Conservation (phyloP, 1,139 yeast genomes). For the Yamadazyma trypodendri region DNA sequence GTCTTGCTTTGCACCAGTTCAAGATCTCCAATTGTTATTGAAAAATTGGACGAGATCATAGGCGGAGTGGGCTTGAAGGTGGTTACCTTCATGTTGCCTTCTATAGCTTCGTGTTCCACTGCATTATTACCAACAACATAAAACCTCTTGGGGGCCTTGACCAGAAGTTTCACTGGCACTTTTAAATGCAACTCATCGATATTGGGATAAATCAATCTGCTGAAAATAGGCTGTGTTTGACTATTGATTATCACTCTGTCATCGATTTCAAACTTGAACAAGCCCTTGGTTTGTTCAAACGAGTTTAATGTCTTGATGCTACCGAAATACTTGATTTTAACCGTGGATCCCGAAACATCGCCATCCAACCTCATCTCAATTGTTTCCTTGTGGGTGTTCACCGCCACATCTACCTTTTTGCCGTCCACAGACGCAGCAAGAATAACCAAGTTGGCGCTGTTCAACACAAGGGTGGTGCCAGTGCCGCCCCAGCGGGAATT, state of each 20-base stretch:
- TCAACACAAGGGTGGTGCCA: slow-evolving; percentile 7
- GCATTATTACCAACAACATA: slow-evolving; percentile 50
- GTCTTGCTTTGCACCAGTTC: slow-evolving; percentile 44
- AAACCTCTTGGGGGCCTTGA: slow-evolving; percentile 45
- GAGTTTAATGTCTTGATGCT: slow-evolving; percentile 56
- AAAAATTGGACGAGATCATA: slow-evolving; percentile 62
- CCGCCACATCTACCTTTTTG: slow-evolving; percentile 6
- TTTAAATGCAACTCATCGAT: slow-evolving; percentile 62
- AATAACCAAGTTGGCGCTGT: slow-evolving; percentile 13
- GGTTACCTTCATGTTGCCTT: slow-evolving; percentile 27
- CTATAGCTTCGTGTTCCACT: slow-evolving; percentile 21
- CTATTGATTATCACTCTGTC: slow-evolving; percentile 61
- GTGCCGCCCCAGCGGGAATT: slow-evolving; percentile 4
- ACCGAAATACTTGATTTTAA: slow-evolving; percentile 44
- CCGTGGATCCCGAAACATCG: slow-evolving; percentile 1
- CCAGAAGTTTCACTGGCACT: slow-evolving; percentile 46
- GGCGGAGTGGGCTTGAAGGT: slow-evolving; percentile 53
- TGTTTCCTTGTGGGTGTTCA: slow-evolving; percentile 5
- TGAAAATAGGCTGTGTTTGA: slow-evolving; percentile 68
- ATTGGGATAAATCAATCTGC: slow-evolving; percentile 62
- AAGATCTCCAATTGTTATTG: slow-evolving; percentile 65
- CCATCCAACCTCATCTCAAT: slow-evolving; percentile 6
- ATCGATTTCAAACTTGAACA: slow-evolving; percentile 59
- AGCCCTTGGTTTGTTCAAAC: slow-evolving; percentile 61
- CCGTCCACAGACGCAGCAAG: slow-evolving; percentile 13